These are phyloP conservation scores for Solanum piurae DNA, from an alignment of 257 asterid genomes.

Conservation along the genomic window DNA sequence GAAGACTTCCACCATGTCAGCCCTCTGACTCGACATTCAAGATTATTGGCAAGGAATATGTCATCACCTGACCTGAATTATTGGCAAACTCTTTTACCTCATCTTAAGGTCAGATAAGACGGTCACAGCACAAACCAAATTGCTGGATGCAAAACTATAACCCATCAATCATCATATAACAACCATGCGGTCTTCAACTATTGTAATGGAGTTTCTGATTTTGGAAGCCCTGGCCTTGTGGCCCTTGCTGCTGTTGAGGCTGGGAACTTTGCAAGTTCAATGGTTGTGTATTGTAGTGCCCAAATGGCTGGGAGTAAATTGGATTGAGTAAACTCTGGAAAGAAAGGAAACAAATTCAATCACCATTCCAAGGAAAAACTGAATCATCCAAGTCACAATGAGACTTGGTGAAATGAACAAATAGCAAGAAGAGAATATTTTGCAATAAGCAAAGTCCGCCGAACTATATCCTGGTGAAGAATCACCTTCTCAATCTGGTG, in stretches of 20 bases:
- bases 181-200: slow-evolving; percentile 28
- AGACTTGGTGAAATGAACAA: neutral
- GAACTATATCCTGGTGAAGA: neutral
- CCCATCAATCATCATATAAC: slow-evolving; percentile 10
- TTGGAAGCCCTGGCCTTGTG: slow-evolving; percentile 68
- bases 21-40: slow-evolving; percentile 12
- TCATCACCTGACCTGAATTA: slow-evolving; percentile 21
- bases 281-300: slow-evolving; percentile 68
- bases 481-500: neutral
- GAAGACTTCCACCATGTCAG: slow-evolving; percentile 19
- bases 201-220: slow-evolving; percentile 71
- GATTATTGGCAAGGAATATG: slow-evolving; percentile 5
- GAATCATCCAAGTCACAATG: neutral
- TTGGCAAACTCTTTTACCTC: neutral
- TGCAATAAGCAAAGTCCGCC: neutral
- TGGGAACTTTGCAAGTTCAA: slow-evolving; percentile 53
- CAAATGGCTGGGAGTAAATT: slow-evolving; percentile 73
- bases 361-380: neutral
- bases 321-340: slow-evolving; percentile 69
- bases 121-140: slow-evolving; percentile 36
- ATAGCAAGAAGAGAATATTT: neutral
- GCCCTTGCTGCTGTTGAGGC: slow-evolving; percentile 56
- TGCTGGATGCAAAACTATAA: slow-evolving; percentile 36
- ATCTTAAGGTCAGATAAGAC: neutral
- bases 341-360: neutral